A percentile compares a stretch with the other conserved stretches of the same genome.
Conservation (phyloP, 352 stramenopile genomes). For the Thalassiosira exigua region DNA sequence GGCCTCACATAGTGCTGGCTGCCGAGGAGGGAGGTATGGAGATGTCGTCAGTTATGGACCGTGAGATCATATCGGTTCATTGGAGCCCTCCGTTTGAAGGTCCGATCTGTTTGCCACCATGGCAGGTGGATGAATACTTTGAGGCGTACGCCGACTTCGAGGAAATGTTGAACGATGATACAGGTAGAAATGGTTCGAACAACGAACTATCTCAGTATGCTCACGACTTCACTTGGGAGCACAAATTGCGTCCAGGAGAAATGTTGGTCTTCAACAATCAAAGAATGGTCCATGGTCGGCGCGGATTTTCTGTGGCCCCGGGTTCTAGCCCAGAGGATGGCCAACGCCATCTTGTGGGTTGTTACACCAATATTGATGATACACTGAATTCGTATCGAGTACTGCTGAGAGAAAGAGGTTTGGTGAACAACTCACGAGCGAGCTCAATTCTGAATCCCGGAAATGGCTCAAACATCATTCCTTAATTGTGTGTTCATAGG, state of each 20-base stretch:
- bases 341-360: slow-evolving; percentile 87
- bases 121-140: slow-evolving; percentile 82
- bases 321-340: slow-evolving; percentile 21
- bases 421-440: too few species aligned
- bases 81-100: slow-evolving; percentile 95
- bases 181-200: not conserved
- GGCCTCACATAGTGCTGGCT: slow-evolving; percentile 90
- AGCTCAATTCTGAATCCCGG: slow-evolving; percentile 50
- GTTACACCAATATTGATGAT: slow-evolving; percentile 89
- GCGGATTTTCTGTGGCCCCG: slow-evolving; percentile 75
- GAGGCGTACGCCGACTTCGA: slow-evolving; percentile 83
- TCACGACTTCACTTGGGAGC: slow-evolving; percentile 78
- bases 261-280: slow-evolving; percentile 90
- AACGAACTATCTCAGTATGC: slow-evolving; percentile 65
- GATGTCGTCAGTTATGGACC: slow-evolving; percentile 8
- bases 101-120: slow-evolving; percentile 82
- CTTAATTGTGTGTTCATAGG: slow-evolving; percentile 14
- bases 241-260: slow-evolving; percentile 77
- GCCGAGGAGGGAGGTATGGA: not conserved
- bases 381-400: slow-evolving; percentile 82
- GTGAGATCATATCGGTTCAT: slow-evolving; percentile 89
- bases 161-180: slow-evolving; percentile 62
- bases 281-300: slow-evolving; percentile 88
- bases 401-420: slow-evolving; percentile 42
- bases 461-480: slow-evolving; percentile 53